Evolutionary conservation across 2,329 filamentous ascomycete genomes (phyloP).

Genomic region (Alternaria sp.): DNA sequence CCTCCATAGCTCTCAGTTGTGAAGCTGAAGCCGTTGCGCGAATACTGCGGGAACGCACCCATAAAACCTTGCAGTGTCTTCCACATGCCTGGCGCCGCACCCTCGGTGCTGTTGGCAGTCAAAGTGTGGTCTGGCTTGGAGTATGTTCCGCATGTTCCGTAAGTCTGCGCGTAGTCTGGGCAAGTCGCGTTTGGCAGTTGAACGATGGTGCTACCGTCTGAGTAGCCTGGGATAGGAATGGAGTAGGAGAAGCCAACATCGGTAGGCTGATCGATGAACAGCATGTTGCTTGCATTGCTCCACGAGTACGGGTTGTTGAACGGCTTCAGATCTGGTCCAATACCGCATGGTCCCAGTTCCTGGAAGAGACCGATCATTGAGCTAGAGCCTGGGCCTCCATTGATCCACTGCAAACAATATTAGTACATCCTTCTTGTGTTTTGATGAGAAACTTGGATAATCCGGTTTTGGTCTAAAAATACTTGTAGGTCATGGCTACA

Average conservation of each 20-base stretch:
- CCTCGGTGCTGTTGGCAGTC: constrained; percentile 62
- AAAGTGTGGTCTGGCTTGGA: constrained; percentile 60
- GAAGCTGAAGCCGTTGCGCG: constrained; percentile 62
- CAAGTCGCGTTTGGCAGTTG: constrained; percentile 58
- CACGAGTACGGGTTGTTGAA: constrained; percentile 70
- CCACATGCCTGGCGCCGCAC: constrained; percentile 68
- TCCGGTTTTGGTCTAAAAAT: too few species aligned
- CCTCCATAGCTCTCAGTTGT: constrained; percentile 67
- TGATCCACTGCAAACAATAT: constrained; percentile 57
- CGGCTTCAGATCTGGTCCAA: constrained; percentile 58
- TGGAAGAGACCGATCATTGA: constrained; percentile 66
- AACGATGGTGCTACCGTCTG: constrained; percentile 51
- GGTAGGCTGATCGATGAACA: constrained; percentile 75
- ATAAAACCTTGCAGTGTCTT: constrained; percentile 70
- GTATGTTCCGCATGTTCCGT: constrained; percentile 64
- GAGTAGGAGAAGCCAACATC: constrained; percentile 68
- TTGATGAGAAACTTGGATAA: not conserved
- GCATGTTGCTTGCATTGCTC: constrained; percentile 71
- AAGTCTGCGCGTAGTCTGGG: constrained; percentile 58
- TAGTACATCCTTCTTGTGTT: not conserved
- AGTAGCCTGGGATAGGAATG: constrained; percentile 54
- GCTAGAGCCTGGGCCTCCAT: constrained; percentile 64
- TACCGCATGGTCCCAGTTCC: constrained; percentile 63
- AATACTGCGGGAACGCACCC: constrained; percentile 64
- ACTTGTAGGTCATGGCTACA: too few species aligned